These are phyloP conservation scores for Piromyces finnis DNA, from an alignment of 192 early-diverging fungal genomes.

Conservation along the genomic window DNA sequence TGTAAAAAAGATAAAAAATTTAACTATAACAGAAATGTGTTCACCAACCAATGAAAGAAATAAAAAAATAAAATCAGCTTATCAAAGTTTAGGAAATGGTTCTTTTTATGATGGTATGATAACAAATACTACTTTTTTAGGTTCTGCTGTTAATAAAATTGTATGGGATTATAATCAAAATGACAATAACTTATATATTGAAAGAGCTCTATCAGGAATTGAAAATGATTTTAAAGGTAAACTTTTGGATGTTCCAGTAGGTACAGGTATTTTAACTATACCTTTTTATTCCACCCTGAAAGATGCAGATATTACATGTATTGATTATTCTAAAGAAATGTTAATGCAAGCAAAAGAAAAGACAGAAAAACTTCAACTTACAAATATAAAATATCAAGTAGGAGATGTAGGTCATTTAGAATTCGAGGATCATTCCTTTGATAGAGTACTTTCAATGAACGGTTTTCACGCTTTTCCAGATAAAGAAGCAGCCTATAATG, in stretches of 20 bases:
- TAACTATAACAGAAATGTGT: too few relatives aligned
- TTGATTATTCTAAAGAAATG: neutral
- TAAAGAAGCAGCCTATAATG: neutral
- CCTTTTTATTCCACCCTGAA: neutral
- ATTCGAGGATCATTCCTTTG: neutral
- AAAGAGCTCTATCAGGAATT: neutral
- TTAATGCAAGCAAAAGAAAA: neutral
- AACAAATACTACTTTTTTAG: neutral
- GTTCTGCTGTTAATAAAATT: neutral
- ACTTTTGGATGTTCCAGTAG: neutral
- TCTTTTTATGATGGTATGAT: neutral
- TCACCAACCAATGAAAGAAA: too few relatives aligned
- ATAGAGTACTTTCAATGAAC: neutral
- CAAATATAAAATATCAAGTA: neutral
- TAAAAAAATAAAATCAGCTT: neutral
- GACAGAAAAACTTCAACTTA: neutral
- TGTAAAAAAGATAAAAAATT: too few relatives aligned
- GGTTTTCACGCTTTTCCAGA: neutral
- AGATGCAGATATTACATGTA: neutral
- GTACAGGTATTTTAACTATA: neutral
- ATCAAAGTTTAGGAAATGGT: neutral
- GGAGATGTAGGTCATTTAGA: neutral
- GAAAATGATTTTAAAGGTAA: neutral
- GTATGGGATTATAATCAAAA: neutral
- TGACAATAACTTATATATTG: neutral